A percentile compares a stretch with the other conserved stretches of the same genome.
These are phyloP conservation scores for Breviolum minutum DNA, from an alignment of 73 alveolate species.

Conservation along the genomic window DNA sequence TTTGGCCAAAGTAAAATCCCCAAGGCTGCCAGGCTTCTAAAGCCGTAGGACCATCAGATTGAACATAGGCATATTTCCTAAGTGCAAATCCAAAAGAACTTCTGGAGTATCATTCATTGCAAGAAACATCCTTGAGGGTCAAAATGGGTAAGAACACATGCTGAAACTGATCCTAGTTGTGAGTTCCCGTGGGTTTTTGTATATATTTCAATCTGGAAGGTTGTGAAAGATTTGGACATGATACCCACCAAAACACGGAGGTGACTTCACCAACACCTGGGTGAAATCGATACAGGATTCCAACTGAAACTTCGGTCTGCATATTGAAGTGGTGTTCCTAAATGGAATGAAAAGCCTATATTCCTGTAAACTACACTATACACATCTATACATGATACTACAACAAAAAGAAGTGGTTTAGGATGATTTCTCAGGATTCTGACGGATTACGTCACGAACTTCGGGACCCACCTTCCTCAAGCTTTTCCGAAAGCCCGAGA, in stretches of 20 bases:
- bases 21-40: conserved; percentile 42
- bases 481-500: background rate
- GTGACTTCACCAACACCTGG: background rate
- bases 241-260: background rate
- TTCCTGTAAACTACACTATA: background rate
- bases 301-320: background rate
- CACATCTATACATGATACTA: too few relatives aligned
- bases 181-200: background rate
- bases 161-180: background rate
- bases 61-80: conserved; percentile 28
- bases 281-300: background rate
- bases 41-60: background rate
- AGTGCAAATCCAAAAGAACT: too few relatives aligned
- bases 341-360: background rate
- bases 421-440: too few relatives aligned
- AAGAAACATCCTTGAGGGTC: background rate
- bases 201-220: too few relatives aligned
- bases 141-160: background rate
- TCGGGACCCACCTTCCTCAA: background rate
- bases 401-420: too few relatives aligned
- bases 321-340: background rate
- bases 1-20: conserved; percentile 4
- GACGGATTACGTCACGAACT: background rate
- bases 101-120: background rate
- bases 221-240: too few relatives aligned